Base-by-base conservation (phyloP, 2,329 filamentous ascomycete species). In the Cordyceps sp. region DNA sequence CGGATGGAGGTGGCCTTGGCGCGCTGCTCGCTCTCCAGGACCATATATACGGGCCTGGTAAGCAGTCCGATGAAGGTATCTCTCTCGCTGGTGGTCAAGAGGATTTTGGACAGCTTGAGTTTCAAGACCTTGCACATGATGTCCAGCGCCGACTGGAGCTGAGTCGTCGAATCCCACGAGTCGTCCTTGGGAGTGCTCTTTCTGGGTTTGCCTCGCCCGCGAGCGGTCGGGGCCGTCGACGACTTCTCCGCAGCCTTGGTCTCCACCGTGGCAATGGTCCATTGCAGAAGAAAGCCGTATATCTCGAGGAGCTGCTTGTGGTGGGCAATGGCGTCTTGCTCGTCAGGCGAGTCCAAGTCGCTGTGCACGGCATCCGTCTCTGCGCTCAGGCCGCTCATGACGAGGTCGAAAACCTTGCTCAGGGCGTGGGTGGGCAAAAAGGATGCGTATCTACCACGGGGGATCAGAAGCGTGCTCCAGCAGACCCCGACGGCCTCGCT, bases 121-220 rank as follows among this genome's bases (percentile, higher is more conserved):
- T 85, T 92, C 55, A 98, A 66, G 30, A 93, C 85, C 53, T 93
- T 94, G 61, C 83, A 88, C 84, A 98, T 96, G 20, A 78, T 76
- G 46, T 94, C 86, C 38, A 98, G 69, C 2, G 88, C 85, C 10
- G 73, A 74, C 53, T 94, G 84, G 18, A 98, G 64, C 53, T 98
- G 90, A 3, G 73, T 61, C 3, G 83, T 78, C 36, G 86, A 88
- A 55, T 98, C 90, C 86, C 88, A 96, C 33, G 58, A 69, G 31
- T 73, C 76, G 39, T 92, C 82, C 49, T 81, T 86, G n/a, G 69
- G 54, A 36, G 78, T 73, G n/a, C 72, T 59, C 55, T 88, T 93
- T 37, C 78, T 86, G 33, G 76, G 71, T 47, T 80, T 81, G 34
- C 78, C 80, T 46, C 83, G 68, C 27, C 76, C 77, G 46, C 82